phyloP scores from a whole-genome alignment of 805 yeast species.

The Helenozyma baotianmanensis region DNA sequence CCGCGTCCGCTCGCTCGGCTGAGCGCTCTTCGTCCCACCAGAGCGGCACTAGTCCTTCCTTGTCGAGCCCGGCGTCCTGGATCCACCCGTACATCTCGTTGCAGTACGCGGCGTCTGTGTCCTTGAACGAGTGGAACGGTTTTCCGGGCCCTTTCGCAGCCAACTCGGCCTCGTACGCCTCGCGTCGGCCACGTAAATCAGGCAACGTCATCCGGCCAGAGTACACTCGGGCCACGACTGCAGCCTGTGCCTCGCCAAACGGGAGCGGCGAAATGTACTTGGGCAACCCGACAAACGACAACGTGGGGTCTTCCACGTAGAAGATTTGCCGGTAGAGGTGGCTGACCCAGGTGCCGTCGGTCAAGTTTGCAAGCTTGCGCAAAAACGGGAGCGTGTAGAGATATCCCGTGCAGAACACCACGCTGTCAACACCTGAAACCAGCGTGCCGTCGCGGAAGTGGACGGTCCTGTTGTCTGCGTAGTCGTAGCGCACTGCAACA shows the following conservation, averaged over 20 bases:
- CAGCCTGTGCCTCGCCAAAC: conserved; percentile 15
- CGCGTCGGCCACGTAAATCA: conserved; percentile 3
- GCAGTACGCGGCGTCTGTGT: conserved; percentile 18
- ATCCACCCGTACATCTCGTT: conserved; percentile 16
- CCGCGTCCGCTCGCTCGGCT: conserved; percentile 11
- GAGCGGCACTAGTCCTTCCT: conserved; percentile 17
- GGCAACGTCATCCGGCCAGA: conserved; percentile 13
- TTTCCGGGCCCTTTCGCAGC: conserved; percentile 9
- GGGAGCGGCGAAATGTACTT: conserved; percentile 15
- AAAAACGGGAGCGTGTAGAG: conserved; percentile 16
- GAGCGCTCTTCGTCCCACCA: conserved; percentile 17
- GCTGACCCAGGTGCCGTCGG: conserved; percentile 12
- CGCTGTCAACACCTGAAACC: conserved; percentile 9
- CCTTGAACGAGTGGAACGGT: conserved; percentile 16
- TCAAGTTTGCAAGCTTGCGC: conserved; percentile 5
- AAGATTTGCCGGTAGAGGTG: conserved; percentile 14
- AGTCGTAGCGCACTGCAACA: conserved; percentile 9
- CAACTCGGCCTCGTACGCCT: conserved; percentile 9
- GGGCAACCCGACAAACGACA: conserved; percentile 13
- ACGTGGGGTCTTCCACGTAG: conserved; percentile 14
- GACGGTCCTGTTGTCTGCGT: conserved; percentile 5
- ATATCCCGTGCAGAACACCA: conserved; percentile 18
- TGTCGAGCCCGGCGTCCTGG: conserved; percentile 7
- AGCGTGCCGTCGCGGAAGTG: conserved; percentile 7
- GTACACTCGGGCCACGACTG: conserved; percentile 15